Evolutionary conservation across 768 basidiomycete species (phyloP).

Genomic region (Tephrocybe sp.): DNA sequence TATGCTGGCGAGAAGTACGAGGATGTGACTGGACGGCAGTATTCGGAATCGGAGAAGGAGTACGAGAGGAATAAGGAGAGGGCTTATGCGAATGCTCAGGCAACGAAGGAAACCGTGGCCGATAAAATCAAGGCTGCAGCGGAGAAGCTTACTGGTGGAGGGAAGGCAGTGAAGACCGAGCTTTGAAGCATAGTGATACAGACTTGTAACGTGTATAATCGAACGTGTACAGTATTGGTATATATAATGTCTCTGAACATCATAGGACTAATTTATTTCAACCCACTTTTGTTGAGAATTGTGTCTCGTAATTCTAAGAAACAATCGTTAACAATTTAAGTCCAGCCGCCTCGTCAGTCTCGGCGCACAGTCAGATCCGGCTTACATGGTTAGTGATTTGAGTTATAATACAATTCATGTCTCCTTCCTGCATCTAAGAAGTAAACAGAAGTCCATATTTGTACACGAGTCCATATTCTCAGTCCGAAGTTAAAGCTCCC

Average conservation of each 20-base stretch:
- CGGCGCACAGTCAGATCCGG: no score
- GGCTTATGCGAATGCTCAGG: constrained; percentile 29
- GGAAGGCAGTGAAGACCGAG: constrained; percentile 41
- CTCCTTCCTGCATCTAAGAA: no score
- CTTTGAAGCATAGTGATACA: constrained; percentile 22
- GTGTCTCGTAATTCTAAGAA: no score
- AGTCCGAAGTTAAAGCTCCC: constrained; percentile 28
- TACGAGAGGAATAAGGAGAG: constrained; percentile 24
- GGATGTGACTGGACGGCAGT: constrained; percentile 19
- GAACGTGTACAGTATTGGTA: background rate
- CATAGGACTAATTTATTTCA: background rate
- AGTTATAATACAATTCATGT: no score
- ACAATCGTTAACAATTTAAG: no score
- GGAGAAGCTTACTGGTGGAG: constrained; percentile 34
- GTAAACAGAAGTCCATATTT: background rate
- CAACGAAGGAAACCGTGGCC: constrained; percentile 31
- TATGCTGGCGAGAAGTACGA: constrained; percentile 26
- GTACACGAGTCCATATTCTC: constrained; percentile 12
- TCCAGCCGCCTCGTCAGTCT: no score
- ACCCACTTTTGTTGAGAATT: no score
- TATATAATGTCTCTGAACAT: background rate
- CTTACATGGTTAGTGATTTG: no score
- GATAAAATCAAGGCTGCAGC: constrained; percentile 38
- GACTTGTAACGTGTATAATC: background rate
- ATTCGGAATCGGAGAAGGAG: constrained; percentile 12